Base-by-base conservation (phyloP, 2,329 filamentous ascomycete genomes). In the Colletotrichum limetticola region DNA sequence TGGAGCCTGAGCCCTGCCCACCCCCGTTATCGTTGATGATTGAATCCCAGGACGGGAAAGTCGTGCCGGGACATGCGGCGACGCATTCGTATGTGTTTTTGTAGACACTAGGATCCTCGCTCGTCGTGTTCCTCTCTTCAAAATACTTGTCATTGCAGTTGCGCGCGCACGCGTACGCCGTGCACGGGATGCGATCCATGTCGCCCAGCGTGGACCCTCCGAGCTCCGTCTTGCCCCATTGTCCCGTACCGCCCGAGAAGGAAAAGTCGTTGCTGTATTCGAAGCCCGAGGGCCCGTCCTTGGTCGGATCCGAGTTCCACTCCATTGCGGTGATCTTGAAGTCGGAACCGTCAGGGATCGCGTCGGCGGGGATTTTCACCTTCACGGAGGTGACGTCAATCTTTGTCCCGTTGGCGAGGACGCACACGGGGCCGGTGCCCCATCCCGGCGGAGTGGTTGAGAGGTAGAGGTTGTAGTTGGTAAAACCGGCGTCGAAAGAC, bases 391-490 rank as follows among this genome's bases (percentile, higher is more conserved):
- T 78, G 19, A 75, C 67, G 59, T 79, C 76, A 52, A 76, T 73
- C 14, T 78, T 70, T 56, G 77, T 80, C 12, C 76, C 77, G 76
- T 81, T 82, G 60, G 78, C 57, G 37, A 82, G 79, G 71, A 79
- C 80, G 77, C 80, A 82, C 9, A 76, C 77, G 30, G 80, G 80
- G 7, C 80, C 79, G 35, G 78, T 72, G 14, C 74, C 78, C 69
- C 74, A 77, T 56, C 79, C 79, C 7, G 79, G 74, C 12, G 80
- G 76, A 1, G 77, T 76, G 22, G 78, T 79, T 24, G 79, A 78
- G 26, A 83, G 79, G 72, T 80, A 82, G 60, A 82, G 75, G 57
- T 80, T 76, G 75, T 79, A 82, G 42, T 75, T 68, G 53, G 66
- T 58, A 32, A 62, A 75, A 37, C 75, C 73, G 46, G 76, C 72